phyloP scores from a whole-genome alignment of 805 yeast species.

The Wickerhamiella alocasiicola region DNA sequence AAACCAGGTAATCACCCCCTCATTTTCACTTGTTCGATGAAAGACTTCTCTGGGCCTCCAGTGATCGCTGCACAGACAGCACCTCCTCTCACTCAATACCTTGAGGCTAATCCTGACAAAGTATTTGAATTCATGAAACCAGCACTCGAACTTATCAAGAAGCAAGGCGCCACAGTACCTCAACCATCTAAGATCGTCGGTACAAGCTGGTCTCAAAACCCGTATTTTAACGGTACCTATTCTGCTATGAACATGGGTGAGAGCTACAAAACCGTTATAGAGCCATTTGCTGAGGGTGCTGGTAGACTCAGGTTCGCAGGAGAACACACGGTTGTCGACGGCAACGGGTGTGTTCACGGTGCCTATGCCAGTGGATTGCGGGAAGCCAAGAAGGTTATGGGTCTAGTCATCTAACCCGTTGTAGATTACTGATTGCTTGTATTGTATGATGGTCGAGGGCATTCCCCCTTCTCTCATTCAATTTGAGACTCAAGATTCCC shows the following conservation, averaged over 20 bases:
- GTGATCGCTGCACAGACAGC: slow-evolving; percentile 56
- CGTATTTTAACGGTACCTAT: slow-evolving; percentile 63
- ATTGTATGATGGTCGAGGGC: no score
- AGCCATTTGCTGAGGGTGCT: slow-evolving; percentile 47
- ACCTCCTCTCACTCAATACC: slow-evolving; percentile 52
- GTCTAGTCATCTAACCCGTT: no score
- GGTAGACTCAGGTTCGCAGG: slow-evolving; percentile 72
- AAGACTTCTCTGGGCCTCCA: slow-evolving; percentile 32
- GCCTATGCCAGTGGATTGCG: slow-evolving; percentile 70
- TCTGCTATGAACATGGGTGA: slow-evolving; percentile 58
- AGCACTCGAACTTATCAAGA: slow-evolving; percentile 26
- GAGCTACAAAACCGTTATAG: slow-evolving; percentile 49
- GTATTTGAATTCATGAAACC: slow-evolving; percentile 54
- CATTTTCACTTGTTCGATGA: slow-evolving; percentile 46
- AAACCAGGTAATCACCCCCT: slow-evolving; percentile 48
- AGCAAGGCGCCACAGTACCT: slow-evolving; percentile 25
- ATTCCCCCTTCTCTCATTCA: no score
- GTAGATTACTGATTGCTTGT: no score
- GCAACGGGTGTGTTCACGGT: slow-evolving; percentile 87
- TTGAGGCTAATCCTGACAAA: slow-evolving; percentile 36
- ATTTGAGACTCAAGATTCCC: no score
- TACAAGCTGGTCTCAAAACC: slow-evolving; percentile 61
- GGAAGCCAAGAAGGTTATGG: slow-evolving; percentile 34
- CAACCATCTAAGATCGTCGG: slow-evolving; percentile 31
- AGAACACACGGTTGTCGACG: slow-evolving; percentile 76